phyloP scores from a whole-genome alignment of 768 basidiomycete species.

The Lactifluus rugatus region DNA sequence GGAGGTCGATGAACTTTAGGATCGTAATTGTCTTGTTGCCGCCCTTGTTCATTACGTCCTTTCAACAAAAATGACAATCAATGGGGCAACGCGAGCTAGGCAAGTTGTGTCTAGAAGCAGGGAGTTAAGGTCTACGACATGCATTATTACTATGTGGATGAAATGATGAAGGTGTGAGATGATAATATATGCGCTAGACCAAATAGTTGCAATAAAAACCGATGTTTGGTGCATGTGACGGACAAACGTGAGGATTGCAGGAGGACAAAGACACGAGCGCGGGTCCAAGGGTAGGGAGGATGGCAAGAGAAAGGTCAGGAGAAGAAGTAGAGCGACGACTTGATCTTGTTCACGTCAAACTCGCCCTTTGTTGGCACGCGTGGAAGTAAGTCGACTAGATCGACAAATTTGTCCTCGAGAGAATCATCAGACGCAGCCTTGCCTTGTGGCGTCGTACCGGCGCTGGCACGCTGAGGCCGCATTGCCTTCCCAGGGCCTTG shows the following conservation, averaged over 20 bases:
- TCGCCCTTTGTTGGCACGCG: slow-evolving; percentile 75
- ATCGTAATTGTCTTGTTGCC: background rate
- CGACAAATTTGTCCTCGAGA: slow-evolving; percentile 52
- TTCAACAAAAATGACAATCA: background rate
- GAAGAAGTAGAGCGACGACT: slow-evolving; percentile 86
- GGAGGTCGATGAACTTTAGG: background rate
- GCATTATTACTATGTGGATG: background rate
- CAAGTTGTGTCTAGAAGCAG: background rate
- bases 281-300: background rate
- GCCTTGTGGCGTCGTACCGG: background rate
- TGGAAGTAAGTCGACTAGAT: slow-evolving; percentile 66
- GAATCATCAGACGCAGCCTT: slow-evolving; percentile 11
- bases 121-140: background rate
- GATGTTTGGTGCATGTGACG: background rate
- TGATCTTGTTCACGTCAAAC: slow-evolving; percentile 78
- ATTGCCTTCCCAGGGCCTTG: background rate
- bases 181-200: background rate
- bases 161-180: background rate
- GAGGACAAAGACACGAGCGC: background rate
- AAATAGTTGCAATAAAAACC: slow-evolving; percentile 9
- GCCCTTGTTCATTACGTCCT: background rate
- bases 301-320: slow-evolving; percentile 41
- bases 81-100: background rate
- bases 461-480: background rate
- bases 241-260: background rate